These are phyloP conservation scores for Sporothrix curviconia DNA, from an alignment of 2,329 filamentous ascomycete genomes.

Conservation along the genomic window DNA sequence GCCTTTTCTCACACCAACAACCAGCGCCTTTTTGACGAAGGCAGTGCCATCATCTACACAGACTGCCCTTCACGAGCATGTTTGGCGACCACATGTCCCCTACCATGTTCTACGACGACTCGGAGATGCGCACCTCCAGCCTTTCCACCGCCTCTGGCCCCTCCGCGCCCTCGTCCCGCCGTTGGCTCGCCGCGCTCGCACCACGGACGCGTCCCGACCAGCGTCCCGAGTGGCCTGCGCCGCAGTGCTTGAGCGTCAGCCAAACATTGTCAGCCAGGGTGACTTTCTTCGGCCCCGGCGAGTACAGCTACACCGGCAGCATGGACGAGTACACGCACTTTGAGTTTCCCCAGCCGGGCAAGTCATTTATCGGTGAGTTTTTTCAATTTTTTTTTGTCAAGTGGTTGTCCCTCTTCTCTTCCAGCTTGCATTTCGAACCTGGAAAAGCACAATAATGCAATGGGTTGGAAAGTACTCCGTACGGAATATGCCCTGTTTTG, in stretches of 20 bases:
- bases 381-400: too few relatives aligned
- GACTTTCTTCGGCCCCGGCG: conserved; percentile 47
- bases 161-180: conserved; percentile 60
- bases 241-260: conserved; percentile 51
- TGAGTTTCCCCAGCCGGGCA: conserved; percentile 42
- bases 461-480: too few relatives aligned
- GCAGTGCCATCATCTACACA: conserved; percentile 39
- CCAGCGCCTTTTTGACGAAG: conserved; percentile 39
- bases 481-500: too few relatives aligned
- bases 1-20: conserved; percentile 25
- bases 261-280: conserved; percentile 55
- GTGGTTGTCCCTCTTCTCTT: neutral
- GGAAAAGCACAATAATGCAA: too few relatives aligned
- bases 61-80: conserved; percentile 38
- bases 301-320: conserved; percentile 47
- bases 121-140: conserved; percentile 47
- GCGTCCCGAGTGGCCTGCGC: conserved; percentile 53
- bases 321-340: conserved; percentile 46
- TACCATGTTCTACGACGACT: conserved; percentile 43
- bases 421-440: neutral
- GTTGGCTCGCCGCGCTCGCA: conserved; percentile 61
- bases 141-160: conserved; percentile 55
- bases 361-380: conserved; percentile 48
- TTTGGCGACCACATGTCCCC: conserved; percentile 43
- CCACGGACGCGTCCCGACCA: conserved; percentile 49